These are phyloP conservation scores for Didymella pinodella DNA, from an alignment of 2,329 filamentous ascomycete genomes.

Conservation along the genomic window DNA sequence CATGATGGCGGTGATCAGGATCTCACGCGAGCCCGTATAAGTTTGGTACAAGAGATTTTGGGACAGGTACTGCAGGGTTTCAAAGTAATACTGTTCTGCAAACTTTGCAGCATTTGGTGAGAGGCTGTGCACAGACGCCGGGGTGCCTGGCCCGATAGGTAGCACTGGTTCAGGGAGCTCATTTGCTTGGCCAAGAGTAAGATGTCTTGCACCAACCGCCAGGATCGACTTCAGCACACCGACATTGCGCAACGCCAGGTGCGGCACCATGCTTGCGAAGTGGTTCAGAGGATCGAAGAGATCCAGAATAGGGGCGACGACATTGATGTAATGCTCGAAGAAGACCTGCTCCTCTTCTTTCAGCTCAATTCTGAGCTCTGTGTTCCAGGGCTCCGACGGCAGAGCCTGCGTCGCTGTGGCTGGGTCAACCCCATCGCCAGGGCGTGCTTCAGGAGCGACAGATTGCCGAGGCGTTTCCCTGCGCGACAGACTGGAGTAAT, in stretches of 20 bases:
- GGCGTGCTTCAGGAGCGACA: slow-evolving; percentile 39
- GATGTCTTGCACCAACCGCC: slow-evolving; percentile 62
- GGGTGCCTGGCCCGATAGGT: slow-evolving; percentile 35
- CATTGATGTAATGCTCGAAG: slow-evolving; percentile 51
- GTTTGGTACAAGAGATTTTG: slow-evolving; percentile 65
- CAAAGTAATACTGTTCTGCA: slow-evolving; percentile 64
- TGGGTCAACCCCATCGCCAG: slow-evolving; percentile 13
- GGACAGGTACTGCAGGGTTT: slow-evolving; percentile 68
- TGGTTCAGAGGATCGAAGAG: slow-evolving; percentile 54
- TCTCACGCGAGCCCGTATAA: slow-evolving; percentile 65
- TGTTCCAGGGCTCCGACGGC: slow-evolving; percentile 37
- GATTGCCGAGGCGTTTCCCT: slow-evolving; percentile 44
- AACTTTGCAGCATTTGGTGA: slow-evolving; percentile 45
- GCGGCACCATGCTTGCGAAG: slow-evolving; percentile 44
- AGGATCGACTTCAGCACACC: slow-evolving; percentile 66
- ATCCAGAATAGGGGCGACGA: slow-evolving; percentile 53
- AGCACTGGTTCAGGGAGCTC: slow-evolving; percentile 32
- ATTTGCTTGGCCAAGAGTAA: slow-evolving; percentile 52
- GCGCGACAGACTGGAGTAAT: slow-evolving; percentile 53
- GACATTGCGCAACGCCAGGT: slow-evolving; percentile 59
- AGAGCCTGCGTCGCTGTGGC: slow-evolving; percentile 15
- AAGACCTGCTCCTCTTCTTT: slow-evolving; percentile 49
- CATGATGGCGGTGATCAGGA: slow-evolving; percentile 66
- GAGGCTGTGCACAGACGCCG: slow-evolving; percentile 23
- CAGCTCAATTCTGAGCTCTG: slow-evolving; percentile 34